phyloP scores from a whole-genome alignment of 345 rosid genomes.

The Lepidium africanum region DNA sequence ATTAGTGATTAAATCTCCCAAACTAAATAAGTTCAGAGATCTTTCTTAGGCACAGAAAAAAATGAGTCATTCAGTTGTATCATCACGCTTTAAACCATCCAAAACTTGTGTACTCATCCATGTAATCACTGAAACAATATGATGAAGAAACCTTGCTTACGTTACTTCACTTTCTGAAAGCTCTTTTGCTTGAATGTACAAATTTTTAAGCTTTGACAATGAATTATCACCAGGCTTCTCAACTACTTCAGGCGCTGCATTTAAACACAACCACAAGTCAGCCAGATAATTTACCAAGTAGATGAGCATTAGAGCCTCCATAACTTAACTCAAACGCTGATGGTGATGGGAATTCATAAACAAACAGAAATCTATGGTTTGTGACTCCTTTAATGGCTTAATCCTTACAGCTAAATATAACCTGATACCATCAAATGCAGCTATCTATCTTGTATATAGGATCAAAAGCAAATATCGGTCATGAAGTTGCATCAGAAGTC shows the following conservation, averaged over 20 bases:
- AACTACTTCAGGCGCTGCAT: conserved; percentile 84
- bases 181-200: conserved; percentile 69
- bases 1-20: not conserved
- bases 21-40: not conserved
- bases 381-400: not conserved
- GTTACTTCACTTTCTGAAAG: conserved; percentile 78
- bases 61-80: not conserved
- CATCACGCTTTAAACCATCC: not conserved
- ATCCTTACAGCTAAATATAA: not conserved
- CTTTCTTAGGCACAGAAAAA: not conserved
- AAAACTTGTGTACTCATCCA: not conserved
- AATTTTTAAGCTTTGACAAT: conserved; percentile 45
- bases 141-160: conserved; percentile 36
- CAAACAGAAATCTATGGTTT: not conserved
- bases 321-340: not conserved
- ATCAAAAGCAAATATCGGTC: not conserved
- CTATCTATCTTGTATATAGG: not conserved
- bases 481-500: not conserved
- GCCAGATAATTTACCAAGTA: not conserved
- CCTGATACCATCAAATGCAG: not conserved
- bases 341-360: too few species aligned
- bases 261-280: conserved; percentile 9
- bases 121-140: not conserved
- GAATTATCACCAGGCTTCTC: conserved; percentile 88
- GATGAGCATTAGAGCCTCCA: not conserved